Evolutionary conservation across 306 rosid genomes (phyloP).

Genomic region (Quercus ilex): DNA sequence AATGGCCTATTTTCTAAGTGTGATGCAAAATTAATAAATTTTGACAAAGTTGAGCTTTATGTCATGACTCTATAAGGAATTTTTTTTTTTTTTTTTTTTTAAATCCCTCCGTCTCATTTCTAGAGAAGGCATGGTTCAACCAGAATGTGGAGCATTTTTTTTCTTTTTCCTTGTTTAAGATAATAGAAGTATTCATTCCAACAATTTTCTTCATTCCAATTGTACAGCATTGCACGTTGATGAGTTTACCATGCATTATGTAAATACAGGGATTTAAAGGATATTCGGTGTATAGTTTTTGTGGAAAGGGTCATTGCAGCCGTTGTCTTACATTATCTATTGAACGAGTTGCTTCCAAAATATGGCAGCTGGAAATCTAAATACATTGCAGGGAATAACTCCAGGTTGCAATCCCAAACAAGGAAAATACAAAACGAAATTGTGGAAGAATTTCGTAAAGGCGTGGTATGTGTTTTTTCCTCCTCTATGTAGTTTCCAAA

Average conservation of each 20-base stretch:
- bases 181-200: not conserved
- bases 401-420: constrained; percentile 48
- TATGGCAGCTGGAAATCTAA: constrained; percentile 70
- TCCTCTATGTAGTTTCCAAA: not conserved
- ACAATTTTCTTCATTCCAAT: not conserved
- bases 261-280: constrained; percentile 41
- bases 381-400: constrained; percentile 60
- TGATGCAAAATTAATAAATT: not conserved
- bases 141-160: not conserved
- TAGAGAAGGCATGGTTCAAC: not conserved
- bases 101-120: not conserved
- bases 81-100: not conserved
- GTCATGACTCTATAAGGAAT: not conserved
- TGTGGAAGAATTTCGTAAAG: constrained; percentile 74
- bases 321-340: constrained; percentile 45
- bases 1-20: not conserved
- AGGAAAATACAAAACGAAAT: constrained; percentile 64
- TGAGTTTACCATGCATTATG: constrained; percentile 6
- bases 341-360: constrained; percentile 60
- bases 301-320: constrained; percentile 82
- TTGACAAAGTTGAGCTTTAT: not conserved
- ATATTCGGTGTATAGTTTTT: constrained; percentile 82
- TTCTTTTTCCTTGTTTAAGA: not conserved
- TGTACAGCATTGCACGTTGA: constrained; percentile 6
- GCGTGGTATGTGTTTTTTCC: constrained; percentile 50